phyloP scores from a whole-genome alignment of 352 stramenopile genomes.

The Phytophthora fragariae region DNA sequence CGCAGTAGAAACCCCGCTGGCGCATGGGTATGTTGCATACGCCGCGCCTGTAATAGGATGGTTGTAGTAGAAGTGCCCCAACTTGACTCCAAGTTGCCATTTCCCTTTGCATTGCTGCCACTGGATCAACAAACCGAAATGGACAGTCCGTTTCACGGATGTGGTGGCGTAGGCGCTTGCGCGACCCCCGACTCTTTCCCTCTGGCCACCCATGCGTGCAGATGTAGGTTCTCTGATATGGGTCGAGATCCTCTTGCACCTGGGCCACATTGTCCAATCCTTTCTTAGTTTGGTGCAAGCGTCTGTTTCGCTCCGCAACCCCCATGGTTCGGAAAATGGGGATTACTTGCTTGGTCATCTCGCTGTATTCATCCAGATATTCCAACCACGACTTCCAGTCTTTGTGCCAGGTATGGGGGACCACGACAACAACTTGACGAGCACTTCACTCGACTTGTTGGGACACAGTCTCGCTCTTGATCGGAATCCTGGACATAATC shows the following conservation, averaged over 20 bases:
- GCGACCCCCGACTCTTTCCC: not conserved
- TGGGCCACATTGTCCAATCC: not conserved
- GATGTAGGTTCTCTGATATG: constrained; percentile 18
- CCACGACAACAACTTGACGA: too few relatives aligned
- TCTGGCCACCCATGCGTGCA: constrained; percentile 23
- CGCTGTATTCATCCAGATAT: too few relatives aligned
- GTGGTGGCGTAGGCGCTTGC: constrained; percentile 12
- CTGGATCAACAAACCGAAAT: constrained; percentile 21
- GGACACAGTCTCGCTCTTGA: too few relatives aligned
- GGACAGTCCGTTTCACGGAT: constrained; percentile 15
- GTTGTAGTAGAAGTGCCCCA: constrained; percentile 22
- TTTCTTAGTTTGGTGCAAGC: constrained; percentile 5
- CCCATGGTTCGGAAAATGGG: too few relatives aligned
- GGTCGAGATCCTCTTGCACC: constrained; percentile 1
- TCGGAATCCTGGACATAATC: too few relatives aligned
- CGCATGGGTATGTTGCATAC: not conserved
- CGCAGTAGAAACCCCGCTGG: not conserved
- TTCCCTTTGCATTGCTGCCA: not conserved
- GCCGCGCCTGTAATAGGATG: constrained; percentile 6
- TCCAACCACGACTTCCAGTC: too few relatives aligned
- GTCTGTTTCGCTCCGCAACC: constrained; percentile 3
- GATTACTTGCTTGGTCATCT: too few relatives aligned
- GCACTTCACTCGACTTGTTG: too few relatives aligned
- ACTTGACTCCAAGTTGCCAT: constrained; percentile 16
- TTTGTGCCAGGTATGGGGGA: too few relatives aligned